Base-by-base conservation (phyloP, 495 filamentous ascomycete species). In the Aspergillus diversus region DNA sequence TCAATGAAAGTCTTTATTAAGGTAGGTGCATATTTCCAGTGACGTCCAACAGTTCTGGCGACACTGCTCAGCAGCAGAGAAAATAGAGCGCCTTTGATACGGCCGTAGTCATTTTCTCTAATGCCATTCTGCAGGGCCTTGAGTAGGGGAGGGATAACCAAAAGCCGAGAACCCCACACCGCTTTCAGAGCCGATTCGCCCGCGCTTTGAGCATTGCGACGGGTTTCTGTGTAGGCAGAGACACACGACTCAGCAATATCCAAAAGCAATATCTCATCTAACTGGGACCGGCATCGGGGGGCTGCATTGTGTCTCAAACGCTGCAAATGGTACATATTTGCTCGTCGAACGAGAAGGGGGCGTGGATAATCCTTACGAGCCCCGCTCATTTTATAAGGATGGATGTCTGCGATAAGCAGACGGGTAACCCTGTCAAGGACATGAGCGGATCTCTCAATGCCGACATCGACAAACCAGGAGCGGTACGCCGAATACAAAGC, bases 391-490 rank as follows among this genome's bases (percentile, higher is more conserved):
- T 97, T 97, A 81, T 96, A 99, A 0, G 93, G 90, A 35, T 89
- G 86, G 43, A 91, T 90, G 69, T 99, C 95, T 8, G 91, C 89
- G 58, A 85, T 83, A 60, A 96, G 87, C 11, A 99, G 84, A 50
- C 92, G 84, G 7, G 87, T 85, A 12, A 97, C 86, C 31, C 96
- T 83, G 69, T 99, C 95, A 33, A 99, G 78, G 9, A 95, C 91
- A 71, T 97, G 96, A 6, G 95, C 94, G 8, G 93, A 97, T 60
- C 95, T 82, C 70, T 99, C 95, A 61, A 97, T 96, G 17, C 96
- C 96, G 50, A 98, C 92, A 67, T 99, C 95, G 7, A 96, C 90
- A 68, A 99, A 97, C 92, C 92, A 99, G n/a, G 89, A 92, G 15
- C 90, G 81, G 74, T 97, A 99, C 1, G 95, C 89, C 31, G 87